Base-by-base conservation (phyloP, 345 rosid genomes). In the Corymbia maculata region DNA sequence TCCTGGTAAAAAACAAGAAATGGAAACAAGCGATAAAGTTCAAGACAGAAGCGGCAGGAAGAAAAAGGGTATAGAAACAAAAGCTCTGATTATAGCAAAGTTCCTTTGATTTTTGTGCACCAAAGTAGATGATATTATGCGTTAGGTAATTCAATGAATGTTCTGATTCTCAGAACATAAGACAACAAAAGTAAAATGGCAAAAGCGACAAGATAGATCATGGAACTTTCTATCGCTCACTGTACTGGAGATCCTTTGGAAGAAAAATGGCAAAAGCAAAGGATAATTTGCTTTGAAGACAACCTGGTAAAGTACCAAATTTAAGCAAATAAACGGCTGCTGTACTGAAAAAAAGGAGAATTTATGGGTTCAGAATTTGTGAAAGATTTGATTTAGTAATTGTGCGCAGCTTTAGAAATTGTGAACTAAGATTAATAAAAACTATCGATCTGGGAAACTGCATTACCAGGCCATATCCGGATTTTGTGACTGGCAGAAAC, bases 381-480 rank as follows among this genome's bases (percentile, higher is more conserved):
- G 64, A 70, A 70, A 47, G 26, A 70, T 4, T 70, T 32, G 24
- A 70, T 70, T 32, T 70, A 32, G 45, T 70, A 36, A 70, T 9
- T 70, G 45, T 36, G 80, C 36, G 80, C 47, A 17, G 80, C 21
- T 36, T 36, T 70, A 47, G 47, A 70, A 28, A 85, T 52, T 52
- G 44, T 19, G 36, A 52, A 24, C 4, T 24, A 79, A 87, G 30
- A 49, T 19, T 9, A 6, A 24, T 12, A n/a, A 13, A 21, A 82
- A 42, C 53, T 16, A 44, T 49, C 28, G 45, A 28, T 53, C 32
- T 19, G 10, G 44, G 55, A 61, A 50, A 55, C 47, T 16, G 28
- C 32, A 84, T 90, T 93, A 97, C 99, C 99, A 97, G 49, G 99
- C 99, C 86, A 50, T 93, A 90, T 97, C 99, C 8, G 96, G 95